These are phyloP conservation scores for Backusella mclennaniae DNA, from an alignment of 192 early-diverging fungal species.

Conservation along the genomic window DNA sequence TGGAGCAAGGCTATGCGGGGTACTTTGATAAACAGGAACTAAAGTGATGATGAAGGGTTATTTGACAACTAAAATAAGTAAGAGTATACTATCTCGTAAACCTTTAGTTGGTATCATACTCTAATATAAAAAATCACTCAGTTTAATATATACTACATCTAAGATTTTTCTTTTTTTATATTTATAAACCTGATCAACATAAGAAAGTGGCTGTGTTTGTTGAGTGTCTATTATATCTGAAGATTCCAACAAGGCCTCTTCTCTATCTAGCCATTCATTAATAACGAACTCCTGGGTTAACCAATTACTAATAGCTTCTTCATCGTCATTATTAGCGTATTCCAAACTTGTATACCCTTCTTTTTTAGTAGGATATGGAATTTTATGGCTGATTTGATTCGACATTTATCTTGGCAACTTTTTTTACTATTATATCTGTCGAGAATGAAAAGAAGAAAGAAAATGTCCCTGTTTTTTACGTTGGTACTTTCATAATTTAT, in stretches of 20 bases:
- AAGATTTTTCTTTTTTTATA: background rate
- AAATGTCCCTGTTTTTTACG: background rate
- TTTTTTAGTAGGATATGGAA: background rate
- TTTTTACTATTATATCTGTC: background rate
- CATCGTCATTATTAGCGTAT: background rate
- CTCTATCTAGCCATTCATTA: background rate
- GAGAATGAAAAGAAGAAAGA: background rate
- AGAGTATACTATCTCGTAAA: background rate
- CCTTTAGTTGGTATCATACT: background rate
- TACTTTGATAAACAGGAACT: background rate
- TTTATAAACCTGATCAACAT: background rate
- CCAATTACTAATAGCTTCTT: background rate
- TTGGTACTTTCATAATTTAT: background rate
- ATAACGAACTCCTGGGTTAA: background rate
- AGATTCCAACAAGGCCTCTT: background rate
- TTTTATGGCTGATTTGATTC: background rate
- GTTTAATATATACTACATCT: background rate
- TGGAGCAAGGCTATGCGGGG: background rate
- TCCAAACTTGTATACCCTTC: background rate
- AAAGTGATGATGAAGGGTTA: too few relatives aligned
- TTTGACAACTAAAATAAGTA: background rate
- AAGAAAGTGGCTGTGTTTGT: background rate
- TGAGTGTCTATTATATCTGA: too few relatives aligned
- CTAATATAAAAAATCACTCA: background rate
- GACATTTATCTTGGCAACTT: background rate